Evolutionary conservation across 1,284 basidiomycete genomes (phyloP), one percentile per base, ranked within the genome.

Genomic region (Cryptococcus sp.): DNA sequence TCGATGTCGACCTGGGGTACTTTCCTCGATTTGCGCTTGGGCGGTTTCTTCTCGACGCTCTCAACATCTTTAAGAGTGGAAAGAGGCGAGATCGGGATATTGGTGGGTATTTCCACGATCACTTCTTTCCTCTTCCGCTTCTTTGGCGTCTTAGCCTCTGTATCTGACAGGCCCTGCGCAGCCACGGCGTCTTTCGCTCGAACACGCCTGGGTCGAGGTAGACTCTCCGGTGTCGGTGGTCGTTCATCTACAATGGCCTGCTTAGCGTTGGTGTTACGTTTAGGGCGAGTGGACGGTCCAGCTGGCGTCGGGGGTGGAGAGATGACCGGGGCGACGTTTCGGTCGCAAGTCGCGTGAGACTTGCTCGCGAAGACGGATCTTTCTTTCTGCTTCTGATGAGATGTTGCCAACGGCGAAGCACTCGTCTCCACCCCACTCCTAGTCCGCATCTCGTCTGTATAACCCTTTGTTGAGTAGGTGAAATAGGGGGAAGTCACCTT

Each of bases 21-120:
- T 35, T 35, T 35, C 2, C 30, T 3, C 8, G 30, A 3, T 35
- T 35, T 3, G 5, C 30, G 30, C 30, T 35, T 35, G 7, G 30
- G 8, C 30, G 30, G 7, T 35, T 35, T 35, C 30, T 8, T 35
- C 30, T 35, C 30, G 30, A 35, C 30, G 2, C 30, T 35, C 10
- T 13, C 5, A 8, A 13, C 5, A 8, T 35, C 8, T 5, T 42
- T 35, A 13, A n/a, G 23, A 19, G 22, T 5, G n/a, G 27, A 39
- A 19, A 19, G 6, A 27, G 27, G 27, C 19, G 41, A 27, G 27
- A 27, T 50, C 5, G 49, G 23, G 19, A 20, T 1, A 3, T 35
- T 40, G 35, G 41, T 10, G n/a, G 55, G 55, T 20, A 57, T 57
- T 22, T 57, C 56, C 19, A 57, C 51, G 20, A 52, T 23, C 3